Evolutionary conservation across 768 basidiomycete genomes (phyloP).

Genomic region (Thelephora aurantiotincta): DNA sequence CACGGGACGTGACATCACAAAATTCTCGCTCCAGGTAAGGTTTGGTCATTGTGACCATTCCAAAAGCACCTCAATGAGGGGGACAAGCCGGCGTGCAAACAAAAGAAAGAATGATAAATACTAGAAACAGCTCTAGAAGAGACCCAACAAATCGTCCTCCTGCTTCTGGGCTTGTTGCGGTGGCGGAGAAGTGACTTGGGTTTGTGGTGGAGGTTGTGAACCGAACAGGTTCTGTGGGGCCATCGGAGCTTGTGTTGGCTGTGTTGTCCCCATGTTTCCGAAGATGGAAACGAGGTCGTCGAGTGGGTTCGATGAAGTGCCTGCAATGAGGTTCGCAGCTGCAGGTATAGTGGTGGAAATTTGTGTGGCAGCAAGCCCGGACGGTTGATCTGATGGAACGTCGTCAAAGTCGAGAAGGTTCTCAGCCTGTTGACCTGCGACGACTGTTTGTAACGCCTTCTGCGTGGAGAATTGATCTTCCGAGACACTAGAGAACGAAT

Average conservation of each 20-base stretch:
- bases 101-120: no score
- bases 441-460: constrained; percentile 86
- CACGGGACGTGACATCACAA: no score
- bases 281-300: constrained; percentile 93
- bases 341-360: constrained; percentile 60
- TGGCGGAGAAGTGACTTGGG: constrained; percentile 11
- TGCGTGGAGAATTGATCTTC: constrained; percentile 65
- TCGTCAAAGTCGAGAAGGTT: constrained; percentile 94
- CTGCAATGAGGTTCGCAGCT: constrained; percentile 59
- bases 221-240: constrained; percentile 11
- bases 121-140: constrained; percentile 24
- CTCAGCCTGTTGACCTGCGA: constrained; percentile 83
- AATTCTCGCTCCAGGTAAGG: no score
- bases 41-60: no score
- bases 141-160: constrained; percentile 39
- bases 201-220: constrained; percentile 15
- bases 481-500: constrained; percentile 22
- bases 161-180: constrained; percentile 11
- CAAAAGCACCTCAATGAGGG: no score
- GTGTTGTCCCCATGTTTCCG: constrained; percentile 28
- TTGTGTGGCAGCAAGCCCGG: constrained; percentile 67
- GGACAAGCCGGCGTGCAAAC: no score
- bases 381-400: constrained; percentile 41
- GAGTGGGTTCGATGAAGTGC: constrained; percentile 77
- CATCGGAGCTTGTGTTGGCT: constrained; percentile 7